These are phyloP conservation scores for Akanthomyces dipterigenus DNA, from an alignment of 2,329 filamentous ascomycete species.

Conservation along the genomic window DNA sequence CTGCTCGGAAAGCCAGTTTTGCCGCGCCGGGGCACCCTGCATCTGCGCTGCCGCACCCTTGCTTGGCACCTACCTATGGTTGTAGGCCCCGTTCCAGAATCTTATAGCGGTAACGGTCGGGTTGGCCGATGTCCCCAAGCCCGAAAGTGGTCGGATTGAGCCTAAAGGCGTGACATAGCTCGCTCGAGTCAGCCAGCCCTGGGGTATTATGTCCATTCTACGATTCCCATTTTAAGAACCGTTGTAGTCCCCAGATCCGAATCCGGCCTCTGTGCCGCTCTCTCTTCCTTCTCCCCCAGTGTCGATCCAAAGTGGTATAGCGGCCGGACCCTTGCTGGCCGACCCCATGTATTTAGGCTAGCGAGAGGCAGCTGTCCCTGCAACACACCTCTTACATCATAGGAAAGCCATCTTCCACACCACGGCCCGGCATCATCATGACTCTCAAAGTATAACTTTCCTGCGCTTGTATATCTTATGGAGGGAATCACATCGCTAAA, in stretches of 20 bases:
- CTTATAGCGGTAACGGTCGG: too few relatives aligned
- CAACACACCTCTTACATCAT: slow-evolving; percentile 13
- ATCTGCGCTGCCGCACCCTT: too few relatives aligned
- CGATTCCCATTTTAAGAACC: not conserved
- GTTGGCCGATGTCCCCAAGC: not conserved
- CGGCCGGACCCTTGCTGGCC: not conserved
- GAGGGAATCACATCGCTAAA: not conserved
- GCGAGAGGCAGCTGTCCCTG: not conserved
- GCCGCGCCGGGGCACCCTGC: slow-evolving; percentile 21
- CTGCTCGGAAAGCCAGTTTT: slow-evolving; percentile 27
- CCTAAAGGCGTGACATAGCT: not conserved
- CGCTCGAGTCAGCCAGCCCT: not conserved
- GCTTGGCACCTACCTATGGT: too few relatives aligned
- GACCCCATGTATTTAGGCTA: not conserved
- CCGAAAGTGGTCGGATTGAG: slow-evolving; percentile 4
- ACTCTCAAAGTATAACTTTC: slow-evolving; percentile 24
- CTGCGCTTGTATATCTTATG: not conserved
- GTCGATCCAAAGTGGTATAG: not conserved
- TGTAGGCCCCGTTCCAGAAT: too few relatives aligned
- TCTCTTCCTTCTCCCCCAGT: not conserved
- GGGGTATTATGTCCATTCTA: not conserved
- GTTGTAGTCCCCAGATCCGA: not conserved
- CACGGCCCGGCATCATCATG: slow-evolving; percentile 19
- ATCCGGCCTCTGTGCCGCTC: not conserved
- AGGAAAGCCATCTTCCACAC: not conserved